phyloP scores from a whole-genome alignment of 73 alveolate species.

The Uronychia setigera region DNA sequence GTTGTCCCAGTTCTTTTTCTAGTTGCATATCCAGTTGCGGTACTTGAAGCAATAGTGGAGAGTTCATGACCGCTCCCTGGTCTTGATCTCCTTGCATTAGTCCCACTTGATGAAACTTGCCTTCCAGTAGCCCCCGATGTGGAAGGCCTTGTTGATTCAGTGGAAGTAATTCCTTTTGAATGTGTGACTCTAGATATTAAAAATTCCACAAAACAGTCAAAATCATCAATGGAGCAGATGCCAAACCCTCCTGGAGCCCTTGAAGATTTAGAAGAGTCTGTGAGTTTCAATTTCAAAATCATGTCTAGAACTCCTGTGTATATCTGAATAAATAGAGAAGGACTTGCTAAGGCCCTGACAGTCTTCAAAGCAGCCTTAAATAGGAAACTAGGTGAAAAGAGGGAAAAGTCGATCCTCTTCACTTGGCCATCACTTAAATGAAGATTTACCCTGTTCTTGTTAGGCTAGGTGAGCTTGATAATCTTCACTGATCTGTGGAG shows the following conservation, averaged over 20 bases:
- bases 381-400: not conserved
- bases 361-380: not conserved
- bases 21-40: not conserved
- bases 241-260: not conserved
- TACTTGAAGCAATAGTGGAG: not conserved
- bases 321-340: not conserved
- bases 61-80: not conserved
- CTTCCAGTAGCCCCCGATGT: not conserved
- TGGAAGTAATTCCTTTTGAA: not conserved
- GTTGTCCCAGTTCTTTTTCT: not conserved
- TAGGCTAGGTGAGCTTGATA: constrained; percentile 5
- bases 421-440: constrained; percentile 7
- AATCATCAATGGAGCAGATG: not conserved
- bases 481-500: not conserved
- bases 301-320: not conserved
- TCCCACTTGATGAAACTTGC: not conserved
- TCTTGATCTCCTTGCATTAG: not conserved
- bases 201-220: not conserved
- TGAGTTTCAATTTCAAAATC: not conserved
- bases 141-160: not conserved
- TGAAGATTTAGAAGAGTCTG: not conserved
- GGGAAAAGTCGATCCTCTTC: not conserved
- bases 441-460: constrained; percentile 7
- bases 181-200: not conserved
- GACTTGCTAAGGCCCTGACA: not conserved